Evolutionary conservation across 2,329 filamentous ascomycete species (phyloP).

Genomic region (Apiospora kogelbergensis): DNA sequence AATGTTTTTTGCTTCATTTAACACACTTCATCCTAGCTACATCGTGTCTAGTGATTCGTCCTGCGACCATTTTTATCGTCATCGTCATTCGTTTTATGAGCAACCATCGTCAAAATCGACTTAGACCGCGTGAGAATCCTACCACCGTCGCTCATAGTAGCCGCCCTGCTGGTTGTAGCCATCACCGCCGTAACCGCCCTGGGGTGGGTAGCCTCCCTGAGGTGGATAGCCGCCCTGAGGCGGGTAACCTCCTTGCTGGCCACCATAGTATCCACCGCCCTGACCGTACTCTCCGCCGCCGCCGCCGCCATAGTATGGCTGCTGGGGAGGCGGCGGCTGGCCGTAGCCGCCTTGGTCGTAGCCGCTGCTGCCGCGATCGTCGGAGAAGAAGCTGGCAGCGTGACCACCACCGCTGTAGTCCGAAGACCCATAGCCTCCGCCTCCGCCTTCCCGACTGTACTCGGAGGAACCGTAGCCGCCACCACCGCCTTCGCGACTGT

Average conservation of each 20-base stretch:
- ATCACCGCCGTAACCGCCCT: slow-evolving; percentile 3
- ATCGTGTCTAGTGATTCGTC: neutral
- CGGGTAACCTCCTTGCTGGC: neutral
- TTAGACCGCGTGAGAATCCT: neutral
- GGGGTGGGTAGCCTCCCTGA: neutral
- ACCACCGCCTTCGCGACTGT: neutral
- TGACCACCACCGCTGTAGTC: neutral
- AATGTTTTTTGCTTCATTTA: neutral
- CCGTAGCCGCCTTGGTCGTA: slow-evolving; percentile 9
- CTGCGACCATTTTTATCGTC: neutral
- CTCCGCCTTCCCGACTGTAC: neutral
- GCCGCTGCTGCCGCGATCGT: slow-evolving; percentile 16
- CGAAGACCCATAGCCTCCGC: slow-evolving; percentile 13
- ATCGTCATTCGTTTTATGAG: neutral
- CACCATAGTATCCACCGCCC: neutral
- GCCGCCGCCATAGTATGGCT: neutral
- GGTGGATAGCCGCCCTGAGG: neutral
- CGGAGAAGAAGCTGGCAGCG: neutral
- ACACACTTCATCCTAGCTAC: neutral
- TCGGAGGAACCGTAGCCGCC: slow-evolving; percentile 14
- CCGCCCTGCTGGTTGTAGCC: neutral
- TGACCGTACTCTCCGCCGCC: neutral
- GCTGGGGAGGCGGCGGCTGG: neutral
- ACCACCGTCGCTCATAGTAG: neutral
- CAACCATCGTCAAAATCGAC: neutral